phyloP scores from a whole-genome alignment of 1,139 yeast genomes.

The Sugiyamaella sp. region DNA sequence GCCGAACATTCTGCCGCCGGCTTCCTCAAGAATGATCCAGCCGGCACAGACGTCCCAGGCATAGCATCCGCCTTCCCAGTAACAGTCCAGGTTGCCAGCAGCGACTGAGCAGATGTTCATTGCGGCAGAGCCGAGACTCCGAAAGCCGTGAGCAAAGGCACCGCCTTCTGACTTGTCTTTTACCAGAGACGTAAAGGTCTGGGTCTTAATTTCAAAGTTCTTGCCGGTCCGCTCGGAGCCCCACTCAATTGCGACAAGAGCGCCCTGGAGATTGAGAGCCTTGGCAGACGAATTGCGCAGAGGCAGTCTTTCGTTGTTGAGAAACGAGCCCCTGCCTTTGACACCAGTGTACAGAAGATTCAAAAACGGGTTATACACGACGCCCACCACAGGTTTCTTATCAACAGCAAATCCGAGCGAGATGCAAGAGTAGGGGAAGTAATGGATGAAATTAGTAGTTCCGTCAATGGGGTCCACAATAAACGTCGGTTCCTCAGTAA shows the following conservation, averaged over 20 bases:
- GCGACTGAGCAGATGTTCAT: constrained; percentile 59
- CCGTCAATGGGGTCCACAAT: constrained; percentile 67
- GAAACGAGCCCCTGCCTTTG: constrained; percentile 54
- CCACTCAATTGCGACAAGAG: constrained; percentile 61
- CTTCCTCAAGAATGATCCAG: constrained; percentile 60
- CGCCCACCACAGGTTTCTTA: constrained; percentile 58
- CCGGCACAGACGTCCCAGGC: constrained; percentile 71
- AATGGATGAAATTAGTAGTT: constrained; percentile 62
- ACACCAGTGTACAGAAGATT: constrained; percentile 54
- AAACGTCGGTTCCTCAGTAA: constrained; percentile 59
- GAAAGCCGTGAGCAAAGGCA: constrained; percentile 60
- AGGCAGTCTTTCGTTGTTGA: constrained; percentile 49
- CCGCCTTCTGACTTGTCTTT: constrained; percentile 48
- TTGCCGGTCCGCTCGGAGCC: constrained; percentile 59
- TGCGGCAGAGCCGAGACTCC: constrained; percentile 63
- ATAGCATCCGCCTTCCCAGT: constrained; percentile 68
- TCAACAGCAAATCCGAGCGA: constrained; percentile 58
- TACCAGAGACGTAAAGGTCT: constrained; percentile 51
- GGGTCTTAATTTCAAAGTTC: constrained; percentile 52
- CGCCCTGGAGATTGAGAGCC: constrained; percentile 50
- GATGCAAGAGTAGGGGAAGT: constrained; percentile 61
- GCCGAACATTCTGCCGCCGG: constrained; percentile 58
- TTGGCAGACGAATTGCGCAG: constrained; percentile 37
- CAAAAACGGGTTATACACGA: constrained; percentile 58
- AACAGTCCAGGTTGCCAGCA: constrained; percentile 57